Percentiles rank a stretch among this genome's conserved stretches.
Evolutionary conservation across 1,284 basidiomycete genomes (phyloP).

Genomic region (Ceratobasidium sp.): DNA sequence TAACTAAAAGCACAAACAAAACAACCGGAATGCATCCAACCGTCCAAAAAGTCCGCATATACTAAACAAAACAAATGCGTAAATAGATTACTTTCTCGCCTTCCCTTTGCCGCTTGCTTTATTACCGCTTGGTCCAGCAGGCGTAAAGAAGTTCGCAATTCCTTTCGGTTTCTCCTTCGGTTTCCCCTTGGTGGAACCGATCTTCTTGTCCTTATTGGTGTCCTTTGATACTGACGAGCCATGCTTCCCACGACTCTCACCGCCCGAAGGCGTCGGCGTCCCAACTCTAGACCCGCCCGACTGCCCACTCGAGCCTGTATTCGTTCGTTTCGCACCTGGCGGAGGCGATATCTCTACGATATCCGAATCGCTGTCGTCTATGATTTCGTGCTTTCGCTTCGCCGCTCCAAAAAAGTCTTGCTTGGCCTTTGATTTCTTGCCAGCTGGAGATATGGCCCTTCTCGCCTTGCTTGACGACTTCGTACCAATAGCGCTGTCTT

Average conservation of each 20-base stretch:
- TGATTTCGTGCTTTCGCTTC: slow-evolving; percentile 53
- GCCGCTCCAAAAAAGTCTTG: slow-evolving; percentile 47
- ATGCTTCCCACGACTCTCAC: slow-evolving; percentile 68
- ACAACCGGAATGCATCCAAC: slow-evolving; percentile 18
- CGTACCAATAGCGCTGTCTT: neutral
- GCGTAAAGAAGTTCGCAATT: slow-evolving; percentile 82
- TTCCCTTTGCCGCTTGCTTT: neutral
- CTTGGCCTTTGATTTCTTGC: slow-evolving; percentile 52
- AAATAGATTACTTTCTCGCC: slow-evolving; percentile 3
- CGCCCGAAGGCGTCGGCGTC: slow-evolving; percentile 11
- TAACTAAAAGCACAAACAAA: slow-evolving; percentile 31
- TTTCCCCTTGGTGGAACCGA: slow-evolving; percentile 55
- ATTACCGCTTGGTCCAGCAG: slow-evolving; percentile 33
- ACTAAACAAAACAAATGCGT: slow-evolving; percentile 26
- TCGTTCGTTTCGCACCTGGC: slow-evolving; percentile 27
- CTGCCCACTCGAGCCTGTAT: slow-evolving; percentile 8
- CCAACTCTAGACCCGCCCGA: slow-evolving; percentile 10
- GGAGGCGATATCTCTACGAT: slow-evolving; percentile 33
- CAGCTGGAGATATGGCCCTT: slow-evolving; percentile 19
- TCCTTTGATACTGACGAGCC: slow-evolving; percentile 48
- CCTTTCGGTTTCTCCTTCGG: slow-evolving; percentile 62
- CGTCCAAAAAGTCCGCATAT: slow-evolving; percentile 12
- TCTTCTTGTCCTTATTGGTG: slow-evolving; percentile 61
- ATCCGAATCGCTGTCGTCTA: slow-evolving; percentile 44
- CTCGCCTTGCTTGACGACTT: slow-evolving; percentile 29